Conservation (phyloP, 2,329 filamentous ascomycete species). For the Colletotrichum siamense region DNA sequence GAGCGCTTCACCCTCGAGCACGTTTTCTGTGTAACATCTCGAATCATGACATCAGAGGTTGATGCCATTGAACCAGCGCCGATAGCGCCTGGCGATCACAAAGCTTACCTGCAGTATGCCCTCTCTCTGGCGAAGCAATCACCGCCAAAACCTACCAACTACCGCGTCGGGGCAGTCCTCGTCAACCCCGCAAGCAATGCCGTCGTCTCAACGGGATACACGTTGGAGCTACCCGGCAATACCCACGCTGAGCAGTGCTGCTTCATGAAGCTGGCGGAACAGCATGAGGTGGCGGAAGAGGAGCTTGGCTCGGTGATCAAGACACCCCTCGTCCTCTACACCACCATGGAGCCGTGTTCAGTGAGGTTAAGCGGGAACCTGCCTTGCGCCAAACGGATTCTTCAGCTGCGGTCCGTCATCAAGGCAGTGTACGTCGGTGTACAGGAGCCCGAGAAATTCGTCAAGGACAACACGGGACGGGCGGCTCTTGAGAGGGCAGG, state of each 20-base stretch:
- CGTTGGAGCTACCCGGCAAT: constrained; percentile 88
- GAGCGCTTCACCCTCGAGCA: background rate
- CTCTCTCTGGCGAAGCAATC: constrained; percentile 80
- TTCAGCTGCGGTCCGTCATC: constrained; percentile 67
- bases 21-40: background rate
- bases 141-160: constrained; percentile 88
- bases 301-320: constrained; percentile 57
- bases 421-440: constrained; percentile 86
- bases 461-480: constrained; percentile 80
- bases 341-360: constrained; percentile 89
- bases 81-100: constrained; percentile 47
- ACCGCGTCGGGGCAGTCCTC: constrained; percentile 91
- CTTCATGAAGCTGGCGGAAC: constrained; percentile 71
- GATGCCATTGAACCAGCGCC: constrained; percentile 5
- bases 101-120: constrained; percentile 68
- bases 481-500: constrained; percentile 73
- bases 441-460: constrained; percentile 88
- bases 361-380: constrained; percentile 76
- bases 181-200: constrained; percentile 61
- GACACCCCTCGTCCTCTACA: constrained; percentile 72
- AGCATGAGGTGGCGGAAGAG: constrained; percentile 57
- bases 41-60: constrained; percentile 13
- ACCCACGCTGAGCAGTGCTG: constrained; percentile 97
- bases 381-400: constrained; percentile 80
- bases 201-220: constrained; percentile 84